phyloP scores from a whole-genome alignment of 164 flowering plant genomes.

The Paratinospora sagittata region DNA sequence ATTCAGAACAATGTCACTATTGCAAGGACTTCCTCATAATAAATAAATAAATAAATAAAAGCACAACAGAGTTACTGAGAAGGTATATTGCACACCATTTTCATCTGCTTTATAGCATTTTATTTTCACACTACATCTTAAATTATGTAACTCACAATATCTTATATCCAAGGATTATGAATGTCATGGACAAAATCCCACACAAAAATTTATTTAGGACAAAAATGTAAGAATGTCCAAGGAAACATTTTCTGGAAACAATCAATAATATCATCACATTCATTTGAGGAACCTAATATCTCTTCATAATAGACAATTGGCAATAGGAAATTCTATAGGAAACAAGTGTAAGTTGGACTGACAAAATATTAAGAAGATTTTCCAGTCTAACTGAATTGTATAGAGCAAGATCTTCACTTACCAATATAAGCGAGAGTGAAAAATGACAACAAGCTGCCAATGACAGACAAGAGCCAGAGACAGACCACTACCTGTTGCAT shows the following conservation, averaged over 20 bases:
- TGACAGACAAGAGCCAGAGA: slow-evolving; percentile 79
- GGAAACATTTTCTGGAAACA: neutral
- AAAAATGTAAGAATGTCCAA: neutral
- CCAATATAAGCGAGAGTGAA: slow-evolving; percentile 87
- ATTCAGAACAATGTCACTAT: too few relatives aligned
- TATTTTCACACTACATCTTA: too few relatives aligned
- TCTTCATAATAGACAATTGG: neutral
- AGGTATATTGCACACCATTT: too few relatives aligned
- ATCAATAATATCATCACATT: neutral
- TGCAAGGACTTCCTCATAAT: too few relatives aligned
- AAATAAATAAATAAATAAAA: too few relatives aligned
- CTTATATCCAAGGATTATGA: too few relatives aligned
- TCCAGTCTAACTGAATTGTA: neutral
- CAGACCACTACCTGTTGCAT: slow-evolving; percentile 66
- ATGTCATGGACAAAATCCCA: too few relatives aligned
- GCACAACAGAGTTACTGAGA: too few relatives aligned
- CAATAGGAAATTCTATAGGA: neutral
- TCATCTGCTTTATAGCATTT: too few relatives aligned
- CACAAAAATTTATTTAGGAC: too few relatives aligned
- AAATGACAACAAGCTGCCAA: slow-evolving; percentile 80
- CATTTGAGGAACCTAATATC: neutral
- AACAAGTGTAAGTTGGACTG: neutral
- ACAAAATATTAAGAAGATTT: too few relatives aligned
- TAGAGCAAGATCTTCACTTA: slow-evolving; percentile 20
- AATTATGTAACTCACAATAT: too few relatives aligned